A percentile compares a stretch with the other conserved stretches of the same genome.
Evolutionary conservation across 148 eudicot species (phyloP).

Genomic region (Arbutus unedo): DNA sequence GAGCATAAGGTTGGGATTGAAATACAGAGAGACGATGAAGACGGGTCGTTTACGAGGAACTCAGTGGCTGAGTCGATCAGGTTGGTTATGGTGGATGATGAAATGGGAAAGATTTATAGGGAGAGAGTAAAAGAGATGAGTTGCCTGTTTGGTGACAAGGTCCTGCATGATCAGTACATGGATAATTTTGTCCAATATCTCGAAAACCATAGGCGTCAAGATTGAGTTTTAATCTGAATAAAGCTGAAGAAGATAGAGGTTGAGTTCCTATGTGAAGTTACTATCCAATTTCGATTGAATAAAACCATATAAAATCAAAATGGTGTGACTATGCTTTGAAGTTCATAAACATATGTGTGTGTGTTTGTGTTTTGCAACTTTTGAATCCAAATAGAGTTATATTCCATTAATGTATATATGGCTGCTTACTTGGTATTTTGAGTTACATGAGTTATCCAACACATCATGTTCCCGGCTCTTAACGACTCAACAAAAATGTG

Average conservation of each 20-base stretch:
- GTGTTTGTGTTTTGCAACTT: background rate
- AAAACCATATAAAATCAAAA: too few species aligned
- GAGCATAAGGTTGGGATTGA: constrained; percentile 6
- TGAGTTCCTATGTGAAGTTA: too few species aligned
- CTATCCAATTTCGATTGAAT: too few species aligned
- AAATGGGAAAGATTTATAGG: constrained; percentile 2
- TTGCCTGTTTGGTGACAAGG: constrained; percentile 6
- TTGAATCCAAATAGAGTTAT: background rate
- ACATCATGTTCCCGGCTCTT: too few species aligned
- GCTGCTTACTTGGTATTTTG: too few species aligned
- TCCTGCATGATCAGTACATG: constrained; percentile 4
- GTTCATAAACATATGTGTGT: background rate
- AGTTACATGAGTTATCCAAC: too few species aligned
- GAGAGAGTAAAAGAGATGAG: background rate
- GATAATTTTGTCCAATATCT: constrained; percentile 3
- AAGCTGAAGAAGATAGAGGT: background rate
- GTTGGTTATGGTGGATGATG: constrained; percentile 6
- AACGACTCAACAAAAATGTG: too few species aligned
- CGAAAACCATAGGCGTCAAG: background rate
- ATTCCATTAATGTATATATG: too few species aligned
- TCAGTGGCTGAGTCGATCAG: constrained; percentile 20
- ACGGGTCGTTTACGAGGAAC: constrained; percentile 12
- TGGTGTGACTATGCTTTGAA: too few species aligned
- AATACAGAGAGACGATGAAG: constrained; percentile 19
- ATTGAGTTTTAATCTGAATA: background rate